Evolutionary conservation across 1,139 yeast species (phyloP).

Genomic region (Debaryomyces sp.): DNA sequence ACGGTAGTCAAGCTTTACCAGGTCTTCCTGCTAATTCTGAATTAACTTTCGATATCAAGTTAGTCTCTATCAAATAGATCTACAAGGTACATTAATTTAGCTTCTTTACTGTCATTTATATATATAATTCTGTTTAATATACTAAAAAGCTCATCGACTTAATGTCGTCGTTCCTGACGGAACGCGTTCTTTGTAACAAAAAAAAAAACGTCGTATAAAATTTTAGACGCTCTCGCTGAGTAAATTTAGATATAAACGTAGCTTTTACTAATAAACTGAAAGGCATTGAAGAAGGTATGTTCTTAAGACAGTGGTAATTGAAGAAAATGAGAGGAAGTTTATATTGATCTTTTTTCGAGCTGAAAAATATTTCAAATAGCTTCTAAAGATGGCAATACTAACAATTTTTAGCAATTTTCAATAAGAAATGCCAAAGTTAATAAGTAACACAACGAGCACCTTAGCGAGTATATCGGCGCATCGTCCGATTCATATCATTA

Average conservation of each 20-base stretch:
- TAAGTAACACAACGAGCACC: slow-evolving; percentile 38
- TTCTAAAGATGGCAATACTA: not conserved
- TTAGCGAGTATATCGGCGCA: slow-evolving; percentile 72
- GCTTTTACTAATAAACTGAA: slow-evolving; percentile 5
- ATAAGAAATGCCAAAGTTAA: slow-evolving; percentile 26
- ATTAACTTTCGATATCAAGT: slow-evolving; percentile 92
- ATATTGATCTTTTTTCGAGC: not conserved
- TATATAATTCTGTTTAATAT: slow-evolving; percentile 3
- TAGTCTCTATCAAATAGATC: slow-evolving; percentile 79
- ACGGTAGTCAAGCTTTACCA: slow-evolving; percentile 91
- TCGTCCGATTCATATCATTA: slow-evolving; percentile 87
- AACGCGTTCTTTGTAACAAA: slow-evolving; percentile 1
- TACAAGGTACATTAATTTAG: not conserved
- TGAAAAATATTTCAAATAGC: not conserved
- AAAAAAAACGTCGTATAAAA: slow-evolving; percentile 9
- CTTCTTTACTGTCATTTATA: slow-evolving; percentile 1
- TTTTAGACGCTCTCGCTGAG: slow-evolving; percentile 10
- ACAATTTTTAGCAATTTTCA: slow-evolving; percentile 9
- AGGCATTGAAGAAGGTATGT: slow-evolving; percentile 4
- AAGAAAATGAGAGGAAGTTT: not conserved
- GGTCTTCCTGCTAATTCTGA: slow-evolving; percentile 98
- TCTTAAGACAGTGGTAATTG: not conserved
- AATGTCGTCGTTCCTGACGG: not conserved
- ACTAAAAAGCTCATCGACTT: not conserved
- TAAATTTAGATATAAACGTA: not conserved